Base-by-base conservation (phyloP, 2,329 filamentous ascomycete species). In the Epichloe typhina region DNA sequence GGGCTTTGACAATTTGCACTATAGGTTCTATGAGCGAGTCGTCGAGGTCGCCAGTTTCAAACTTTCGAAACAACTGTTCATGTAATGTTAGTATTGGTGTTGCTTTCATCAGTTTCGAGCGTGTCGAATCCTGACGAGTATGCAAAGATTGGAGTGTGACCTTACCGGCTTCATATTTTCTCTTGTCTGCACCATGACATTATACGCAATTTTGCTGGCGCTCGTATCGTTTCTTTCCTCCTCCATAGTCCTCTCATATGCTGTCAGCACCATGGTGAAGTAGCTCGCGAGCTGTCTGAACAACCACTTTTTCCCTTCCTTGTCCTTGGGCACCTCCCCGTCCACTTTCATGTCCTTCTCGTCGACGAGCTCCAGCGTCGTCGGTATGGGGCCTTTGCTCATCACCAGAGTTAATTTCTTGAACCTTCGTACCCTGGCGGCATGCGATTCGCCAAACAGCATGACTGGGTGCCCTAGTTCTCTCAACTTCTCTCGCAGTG, bases 211-310 rank as follows among this genome's bases (percentile, higher is more conserved):
- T 61, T 88, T 88, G 59, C 90, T 88, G 19, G 87, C 82, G 57
- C 83, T 84, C 31, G 86, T 90, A 50, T 81, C 76, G 31, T 66
- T 66, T 58, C 67, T 71, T 62, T 78, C 71, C 53, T 83, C 79
- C 58, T 86, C 79, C 59, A 98, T 78, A 5, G 90, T 89, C 40
- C 71, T 64, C 59, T 90, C 81, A 84, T 94, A 98, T 66, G 94
- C 91, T 43, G 76, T 79, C 52, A 98, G 72, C n/a, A 98, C 81
- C 82, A 98, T 88, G 49, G 87, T 94, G 71, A 98, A 97, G 72
- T 96, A 98, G 46, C 87, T 93, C 19, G 86, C 87, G 51, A 98
- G 75, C 67, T 98, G 91, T 11, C 91, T 77, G 70, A 85, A 91
- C 40, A 98, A 72, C 66, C 85, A 89, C 43, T 76, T 71, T 44